Conservation (phyloP, 208 protist genomes). For the Trichomonas vaginalis region DNA sequence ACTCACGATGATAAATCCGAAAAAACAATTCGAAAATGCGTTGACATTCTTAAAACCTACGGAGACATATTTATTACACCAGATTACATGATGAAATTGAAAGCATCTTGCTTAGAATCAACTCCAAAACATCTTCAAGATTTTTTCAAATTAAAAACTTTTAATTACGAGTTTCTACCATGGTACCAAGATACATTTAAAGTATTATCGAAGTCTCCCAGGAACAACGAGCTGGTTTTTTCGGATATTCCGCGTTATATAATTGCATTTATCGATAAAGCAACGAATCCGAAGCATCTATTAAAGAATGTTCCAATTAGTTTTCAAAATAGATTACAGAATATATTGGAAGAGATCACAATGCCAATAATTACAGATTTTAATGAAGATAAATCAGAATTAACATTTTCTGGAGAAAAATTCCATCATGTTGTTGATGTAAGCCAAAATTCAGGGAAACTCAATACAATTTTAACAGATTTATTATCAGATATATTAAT, state of each 20-base stretch:
- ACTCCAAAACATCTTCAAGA: not conserved
- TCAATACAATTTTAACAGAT: not conserved
- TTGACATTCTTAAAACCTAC: not conserved
- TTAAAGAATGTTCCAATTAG: not conserved
- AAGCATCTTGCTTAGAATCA: too few relatives aligned
- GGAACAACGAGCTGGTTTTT: not conserved
- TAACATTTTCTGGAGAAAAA: not conserved
- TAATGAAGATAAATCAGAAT: not conserved
- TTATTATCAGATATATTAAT: not conserved
- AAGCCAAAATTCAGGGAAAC: not conserved
- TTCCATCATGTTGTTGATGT: not conserved
- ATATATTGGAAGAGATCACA: not conserved
- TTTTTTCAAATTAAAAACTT: not conserved
- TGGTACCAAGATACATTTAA: not conserved
- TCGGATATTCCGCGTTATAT: not conserved
- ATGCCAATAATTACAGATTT: not conserved
- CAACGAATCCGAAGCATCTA: not conserved
- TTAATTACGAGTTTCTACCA: not conserved
- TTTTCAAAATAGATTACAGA: not conserved
- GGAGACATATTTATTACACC: not conserved
- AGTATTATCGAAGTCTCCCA: not conserved
- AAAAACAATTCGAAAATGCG: not conserved
- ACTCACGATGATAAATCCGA: not conserved
- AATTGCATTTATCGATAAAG: not conserved
- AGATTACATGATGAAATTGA: not conserved